A percentile compares a stretch with the other conserved stretches of the same genome.
phyloP scores from a whole-genome alignment of 2,329 filamentous ascomycete species.

The Fusarium hostae region DNA sequence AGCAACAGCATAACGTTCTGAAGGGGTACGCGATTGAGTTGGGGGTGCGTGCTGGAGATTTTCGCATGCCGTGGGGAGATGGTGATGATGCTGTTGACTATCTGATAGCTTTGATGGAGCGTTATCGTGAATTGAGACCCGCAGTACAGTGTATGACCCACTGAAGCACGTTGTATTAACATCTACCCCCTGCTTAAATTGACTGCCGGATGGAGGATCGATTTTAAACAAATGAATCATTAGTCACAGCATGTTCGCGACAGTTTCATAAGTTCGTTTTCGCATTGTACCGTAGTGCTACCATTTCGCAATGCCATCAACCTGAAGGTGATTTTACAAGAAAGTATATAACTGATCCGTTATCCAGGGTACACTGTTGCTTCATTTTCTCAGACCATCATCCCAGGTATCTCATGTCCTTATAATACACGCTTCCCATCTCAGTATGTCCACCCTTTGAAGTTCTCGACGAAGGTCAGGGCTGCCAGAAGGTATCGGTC shows the following conservation, averaged over 20 bases:
- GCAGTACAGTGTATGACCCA: slow-evolving; percentile 12
- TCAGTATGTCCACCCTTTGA: slow-evolving; percentile 71
- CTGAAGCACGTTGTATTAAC: neutral
- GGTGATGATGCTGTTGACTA: slow-evolving; percentile 32
- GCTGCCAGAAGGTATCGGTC: slow-evolving; percentile 75
- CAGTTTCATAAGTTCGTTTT: neutral
- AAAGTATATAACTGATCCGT: neutral
- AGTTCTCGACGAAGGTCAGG: slow-evolving; percentile 78
- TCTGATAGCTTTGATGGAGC: slow-evolving; percentile 33
- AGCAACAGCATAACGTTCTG: slow-evolving; percentile 38
- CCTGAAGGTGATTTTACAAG: neutral
- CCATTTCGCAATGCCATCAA: neutral
- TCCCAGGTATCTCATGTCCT: neutral
- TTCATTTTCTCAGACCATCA: slow-evolving; percentile 8
- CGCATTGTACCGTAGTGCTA: neutral
- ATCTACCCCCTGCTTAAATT: neutral
- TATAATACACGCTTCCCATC: neutral
- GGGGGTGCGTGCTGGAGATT: neutral
- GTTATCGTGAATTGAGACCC: slow-evolving; percentile 32
- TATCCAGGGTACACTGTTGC: neutral
- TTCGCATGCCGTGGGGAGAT: slow-evolving; percentile 2
- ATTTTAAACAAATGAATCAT: neutral
- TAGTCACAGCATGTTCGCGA: neutral
- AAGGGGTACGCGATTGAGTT: slow-evolving; percentile 8
- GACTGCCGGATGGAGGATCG: neutral